Conservation (phyloP, 1,284 basidiomycete species). For the Malassezia pachydermatis region DNA sequence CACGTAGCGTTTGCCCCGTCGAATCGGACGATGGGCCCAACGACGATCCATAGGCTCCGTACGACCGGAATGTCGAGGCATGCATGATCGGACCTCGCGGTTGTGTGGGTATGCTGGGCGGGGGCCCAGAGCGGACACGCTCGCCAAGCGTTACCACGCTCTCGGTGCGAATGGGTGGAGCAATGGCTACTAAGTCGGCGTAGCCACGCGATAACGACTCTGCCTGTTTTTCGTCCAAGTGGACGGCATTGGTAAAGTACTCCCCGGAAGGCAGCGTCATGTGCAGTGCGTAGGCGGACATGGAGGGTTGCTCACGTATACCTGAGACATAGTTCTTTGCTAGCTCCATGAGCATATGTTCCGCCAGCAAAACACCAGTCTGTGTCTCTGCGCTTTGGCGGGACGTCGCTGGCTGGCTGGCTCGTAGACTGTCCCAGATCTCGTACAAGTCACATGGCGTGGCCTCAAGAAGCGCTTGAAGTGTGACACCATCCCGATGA, state of each 20-base stretch:
- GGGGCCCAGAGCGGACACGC: slow-evolving; percentile 12
- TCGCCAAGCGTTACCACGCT: slow-evolving; percentile 23
- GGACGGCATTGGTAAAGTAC: slow-evolving; percentile 40
- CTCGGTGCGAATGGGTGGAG: slow-evolving; percentile 20
- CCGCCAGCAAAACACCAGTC: slow-evolving; percentile 1
- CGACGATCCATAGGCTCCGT: slow-evolving; percentile 33
- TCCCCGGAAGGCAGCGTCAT: slow-evolving; percentile 40
- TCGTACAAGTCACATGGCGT: not conserved
- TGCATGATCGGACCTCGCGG: not conserved
- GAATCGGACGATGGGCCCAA: slow-evolving; percentile 38
- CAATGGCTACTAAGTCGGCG: slow-evolving; percentile 33
- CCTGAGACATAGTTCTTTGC: not conserved
- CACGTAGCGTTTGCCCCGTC: slow-evolving; percentile 20
- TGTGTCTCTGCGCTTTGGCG: slow-evolving; percentile 1
- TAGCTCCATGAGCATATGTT: slow-evolving; percentile 7
- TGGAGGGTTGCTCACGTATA: not conserved
- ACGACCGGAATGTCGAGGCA: slow-evolving; percentile 28
- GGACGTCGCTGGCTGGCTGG: not conserved
- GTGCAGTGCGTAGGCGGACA: slow-evolving; percentile 26
- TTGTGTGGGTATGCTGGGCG: not conserved
- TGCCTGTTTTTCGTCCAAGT: slow-evolving; percentile 17
- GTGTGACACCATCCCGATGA: not conserved
- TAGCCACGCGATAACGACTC: slow-evolving; percentile 25
- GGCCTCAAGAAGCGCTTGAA: slow-evolving; percentile 1
- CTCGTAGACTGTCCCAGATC: not conserved